These are phyloP conservation scores for Pelagomonas calceolata DNA, from an alignment of 108 stramenopile species.

Conservation along the genomic window DNA sequence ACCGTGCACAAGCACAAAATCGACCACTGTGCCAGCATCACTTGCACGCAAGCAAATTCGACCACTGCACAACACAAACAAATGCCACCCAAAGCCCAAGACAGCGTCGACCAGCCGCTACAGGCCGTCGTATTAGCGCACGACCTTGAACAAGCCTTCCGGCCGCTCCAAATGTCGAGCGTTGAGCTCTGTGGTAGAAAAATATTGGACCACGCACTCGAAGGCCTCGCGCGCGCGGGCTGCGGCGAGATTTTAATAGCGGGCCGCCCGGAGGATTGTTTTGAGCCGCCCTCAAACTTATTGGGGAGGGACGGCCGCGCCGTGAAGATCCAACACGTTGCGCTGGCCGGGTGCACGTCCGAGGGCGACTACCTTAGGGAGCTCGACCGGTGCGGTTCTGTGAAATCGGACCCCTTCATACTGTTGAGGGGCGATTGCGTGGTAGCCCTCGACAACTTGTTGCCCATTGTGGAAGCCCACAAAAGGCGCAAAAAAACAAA, in stretches of 20 bases:
- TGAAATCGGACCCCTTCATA: slow-evolving; percentile 88
- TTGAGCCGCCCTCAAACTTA: no score
- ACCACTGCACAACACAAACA: no score
- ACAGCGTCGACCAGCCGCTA: slow-evolving; percentile 55
- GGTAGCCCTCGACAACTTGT: slow-evolving; percentile 52
- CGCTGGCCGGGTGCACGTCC: slow-evolving; percentile 58
- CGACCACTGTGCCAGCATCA: no score
- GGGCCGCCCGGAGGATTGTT: neutral
- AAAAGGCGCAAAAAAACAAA: slow-evolving; percentile 43
- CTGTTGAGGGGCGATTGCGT: slow-evolving; percentile 86
- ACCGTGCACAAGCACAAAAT: no score
- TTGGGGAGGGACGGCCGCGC: slow-evolving; percentile 27
- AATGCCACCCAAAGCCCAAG: no score
- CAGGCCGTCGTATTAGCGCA: slow-evolving; percentile 86
- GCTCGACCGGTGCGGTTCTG: slow-evolving; percentile 75
- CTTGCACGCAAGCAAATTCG: no score
- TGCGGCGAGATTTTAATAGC: slow-evolving; percentile 55
- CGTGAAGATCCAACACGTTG: slow-evolving; percentile 38
- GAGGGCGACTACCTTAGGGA: slow-evolving; percentile 91
- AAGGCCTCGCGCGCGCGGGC: slow-evolving; percentile 74
- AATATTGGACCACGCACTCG: slow-evolving; percentile 80
- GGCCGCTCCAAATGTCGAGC: slow-evolving; percentile 71
- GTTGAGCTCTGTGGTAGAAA: slow-evolving; percentile 88
- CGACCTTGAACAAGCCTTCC: slow-evolving; percentile 62
- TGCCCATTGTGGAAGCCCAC: slow-evolving; percentile 41